Conservation (phyloP, 495 filamentous ascomycete species). For the Daldinia vernicosa region DNA sequence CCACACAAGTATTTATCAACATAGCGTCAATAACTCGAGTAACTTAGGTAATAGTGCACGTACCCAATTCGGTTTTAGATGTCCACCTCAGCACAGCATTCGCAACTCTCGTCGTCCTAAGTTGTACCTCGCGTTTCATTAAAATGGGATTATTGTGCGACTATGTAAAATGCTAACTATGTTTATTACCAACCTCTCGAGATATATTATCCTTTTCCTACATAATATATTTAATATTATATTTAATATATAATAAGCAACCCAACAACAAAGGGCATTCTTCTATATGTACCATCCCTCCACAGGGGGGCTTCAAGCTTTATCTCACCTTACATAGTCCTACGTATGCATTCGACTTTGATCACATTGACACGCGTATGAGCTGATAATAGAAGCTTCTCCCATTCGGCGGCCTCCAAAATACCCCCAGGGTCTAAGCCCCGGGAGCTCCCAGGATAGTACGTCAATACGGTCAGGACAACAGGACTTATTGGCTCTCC, state of each 20-base stretch:
- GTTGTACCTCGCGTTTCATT: background rate
- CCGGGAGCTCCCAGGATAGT: constrained; percentile 14
- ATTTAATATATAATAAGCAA: background rate
- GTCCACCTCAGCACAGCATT: background rate
- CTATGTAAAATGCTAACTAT: background rate
- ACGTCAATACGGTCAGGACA: constrained; percentile 23
- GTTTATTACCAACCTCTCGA: background rate
- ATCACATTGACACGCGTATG: constrained; percentile 16
- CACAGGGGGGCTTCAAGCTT: constrained; percentile 4
- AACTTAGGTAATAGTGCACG: background rate
- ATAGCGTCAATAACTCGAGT: background rate
- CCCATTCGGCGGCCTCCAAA: constrained; percentile 29
- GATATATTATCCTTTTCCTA: background rate
- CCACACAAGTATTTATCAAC: background rate
- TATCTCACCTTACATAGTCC: background rate
- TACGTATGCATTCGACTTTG: background rate
- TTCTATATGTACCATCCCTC: background rate
- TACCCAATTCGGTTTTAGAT: background rate
- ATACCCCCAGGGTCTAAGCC: constrained; percentile 35
- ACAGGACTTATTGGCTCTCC: constrained; percentile 15
- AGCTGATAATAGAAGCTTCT: constrained; percentile 14
- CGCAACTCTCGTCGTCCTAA: background rate
- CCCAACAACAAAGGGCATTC: background rate
- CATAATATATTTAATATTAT: too few species aligned
- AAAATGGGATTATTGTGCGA: background rate